These are phyloP conservation scores for Dissophora ornata DNA, from an alignment of 192 early-diverging fungal species.

Conservation along the genomic window DNA sequence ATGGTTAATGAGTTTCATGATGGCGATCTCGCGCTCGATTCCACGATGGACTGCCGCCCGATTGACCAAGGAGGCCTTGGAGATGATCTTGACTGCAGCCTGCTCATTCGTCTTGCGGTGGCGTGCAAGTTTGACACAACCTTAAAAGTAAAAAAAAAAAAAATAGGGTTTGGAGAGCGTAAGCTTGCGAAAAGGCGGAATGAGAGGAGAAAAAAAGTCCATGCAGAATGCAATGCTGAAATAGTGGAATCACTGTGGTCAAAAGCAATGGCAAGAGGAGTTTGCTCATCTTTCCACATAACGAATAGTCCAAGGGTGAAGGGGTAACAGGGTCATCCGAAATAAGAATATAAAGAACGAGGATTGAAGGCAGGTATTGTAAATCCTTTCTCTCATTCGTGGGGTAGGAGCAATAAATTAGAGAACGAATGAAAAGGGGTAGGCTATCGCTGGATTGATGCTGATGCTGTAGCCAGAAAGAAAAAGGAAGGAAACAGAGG, in stretches of 20 bases:
- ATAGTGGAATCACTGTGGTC: not conserved
- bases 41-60: slow-evolving; percentile 59
- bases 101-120: slow-evolving; percentile 65
- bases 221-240: too few species aligned
- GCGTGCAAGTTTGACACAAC: slow-evolving; percentile 62
- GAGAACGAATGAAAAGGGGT: not conserved
- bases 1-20: slow-evolving; percentile 66
- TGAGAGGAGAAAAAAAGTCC: not conserved
- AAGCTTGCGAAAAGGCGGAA: not conserved
- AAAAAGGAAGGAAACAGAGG: too few species aligned
- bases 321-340: not conserved
- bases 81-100: slow-evolving; percentile 66
- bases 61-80: slow-evolving; percentile 58
- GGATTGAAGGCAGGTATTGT: not conserved
- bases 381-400: not conserved
- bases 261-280: too few species aligned
- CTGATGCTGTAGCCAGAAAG: too few species aligned
- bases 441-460: too few species aligned
- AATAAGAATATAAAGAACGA: not conserved
- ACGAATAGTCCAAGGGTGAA: slow-evolving; percentile 4
- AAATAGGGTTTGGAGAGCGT: not conserved
- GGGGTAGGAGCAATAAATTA: not conserved
- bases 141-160: slow-evolving; percentile 26
- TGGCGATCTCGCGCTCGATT: slow-evolving; percentile 65
- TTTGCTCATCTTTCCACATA: too few species aligned